Evolutionary conservation across 306 rosid genomes (phyloP).

Genomic region (Dryas drummondii): DNA sequence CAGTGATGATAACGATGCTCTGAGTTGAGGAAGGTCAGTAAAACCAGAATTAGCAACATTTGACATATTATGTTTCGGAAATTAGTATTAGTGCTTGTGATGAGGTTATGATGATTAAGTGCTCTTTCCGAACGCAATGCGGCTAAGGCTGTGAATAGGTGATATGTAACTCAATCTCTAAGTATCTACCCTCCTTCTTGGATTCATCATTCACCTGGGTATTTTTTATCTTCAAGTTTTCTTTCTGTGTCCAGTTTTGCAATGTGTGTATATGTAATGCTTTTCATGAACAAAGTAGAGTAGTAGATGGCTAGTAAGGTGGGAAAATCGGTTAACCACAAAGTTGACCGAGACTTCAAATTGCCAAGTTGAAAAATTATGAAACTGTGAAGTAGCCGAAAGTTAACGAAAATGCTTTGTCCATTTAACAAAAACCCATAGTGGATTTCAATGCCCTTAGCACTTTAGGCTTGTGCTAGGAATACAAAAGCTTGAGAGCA

Average conservation of each 20-base stretch:
- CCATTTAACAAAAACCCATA: neutral
- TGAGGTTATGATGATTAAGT: conserved; percentile 3
- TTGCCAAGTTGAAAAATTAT: neutral
- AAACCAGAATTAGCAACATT: conserved; percentile 8
- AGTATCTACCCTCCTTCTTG: neutral
- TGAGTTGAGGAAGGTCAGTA: conserved; percentile 55
- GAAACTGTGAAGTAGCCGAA: neutral
- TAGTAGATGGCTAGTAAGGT: neutral
- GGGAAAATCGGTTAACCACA: neutral
- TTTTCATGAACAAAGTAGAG: neutral
- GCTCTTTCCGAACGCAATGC: neutral
- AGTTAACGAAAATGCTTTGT: neutral
- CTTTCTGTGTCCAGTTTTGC: neutral
- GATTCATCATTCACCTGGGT: conserved; percentile 4
- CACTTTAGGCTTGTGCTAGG: neutral
- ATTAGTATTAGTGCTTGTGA: neutral
- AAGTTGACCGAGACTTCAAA: neutral
- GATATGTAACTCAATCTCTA: conserved; percentile 3
- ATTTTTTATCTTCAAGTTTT: neutral
- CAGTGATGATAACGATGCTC: conserved; percentile 57
- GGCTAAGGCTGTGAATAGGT: conserved; percentile 7
- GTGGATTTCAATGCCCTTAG: neutral
- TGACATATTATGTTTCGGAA: neutral
- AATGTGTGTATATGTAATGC: neutral
- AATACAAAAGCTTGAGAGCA: neutral